phyloP scores from a whole-genome alignment of 495 filamentous ascomycete species.

The Daldinia caldariorum region DNA sequence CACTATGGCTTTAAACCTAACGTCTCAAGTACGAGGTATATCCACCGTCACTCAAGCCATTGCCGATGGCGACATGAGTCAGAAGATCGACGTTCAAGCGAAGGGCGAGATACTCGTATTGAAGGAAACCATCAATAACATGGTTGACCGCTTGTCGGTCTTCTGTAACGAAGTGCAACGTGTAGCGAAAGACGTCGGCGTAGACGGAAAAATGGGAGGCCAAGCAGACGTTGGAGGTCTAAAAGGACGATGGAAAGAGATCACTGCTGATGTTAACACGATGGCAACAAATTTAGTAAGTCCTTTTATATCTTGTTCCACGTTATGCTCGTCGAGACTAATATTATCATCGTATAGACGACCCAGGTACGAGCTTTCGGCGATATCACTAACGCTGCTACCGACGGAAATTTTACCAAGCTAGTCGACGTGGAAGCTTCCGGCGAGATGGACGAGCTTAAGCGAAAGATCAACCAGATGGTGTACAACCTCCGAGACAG shows the following conservation, averaged over 20 bases:
- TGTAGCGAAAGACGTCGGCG: constrained; percentile 95
- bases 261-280: constrained; percentile 96
- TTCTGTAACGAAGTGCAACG: constrained; percentile 98
- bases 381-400: constrained; percentile 96
- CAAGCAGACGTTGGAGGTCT: constrained; percentile 96
- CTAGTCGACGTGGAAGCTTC: constrained; percentile 98
- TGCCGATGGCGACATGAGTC: constrained; percentile 90
- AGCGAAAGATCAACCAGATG: constrained; percentile 99
- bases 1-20: constrained; percentile 95
- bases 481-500: constrained; percentile 93
- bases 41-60: constrained; percentile 98
- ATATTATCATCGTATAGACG: constrained; percentile 58
- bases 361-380: constrained; percentile 98
- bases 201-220: constrained; percentile 98
- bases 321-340: constrained; percentile 15
- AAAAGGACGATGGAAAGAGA: constrained; percentile 96
- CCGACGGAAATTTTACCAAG: constrained; percentile 95
- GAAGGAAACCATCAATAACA: constrained; percentile 99
- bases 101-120: constrained; percentile 93
- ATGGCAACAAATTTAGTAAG: constrained; percentile 92
- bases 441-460: constrained; percentile 98
- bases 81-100: constrained; percentile 94
- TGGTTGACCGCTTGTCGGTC: constrained; percentile 94
- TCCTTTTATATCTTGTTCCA: background rate
- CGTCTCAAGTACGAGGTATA: constrained; percentile 87